Conservation (phyloP, 176 grass and related monocot species). For the Oryza australiensis region DNA sequence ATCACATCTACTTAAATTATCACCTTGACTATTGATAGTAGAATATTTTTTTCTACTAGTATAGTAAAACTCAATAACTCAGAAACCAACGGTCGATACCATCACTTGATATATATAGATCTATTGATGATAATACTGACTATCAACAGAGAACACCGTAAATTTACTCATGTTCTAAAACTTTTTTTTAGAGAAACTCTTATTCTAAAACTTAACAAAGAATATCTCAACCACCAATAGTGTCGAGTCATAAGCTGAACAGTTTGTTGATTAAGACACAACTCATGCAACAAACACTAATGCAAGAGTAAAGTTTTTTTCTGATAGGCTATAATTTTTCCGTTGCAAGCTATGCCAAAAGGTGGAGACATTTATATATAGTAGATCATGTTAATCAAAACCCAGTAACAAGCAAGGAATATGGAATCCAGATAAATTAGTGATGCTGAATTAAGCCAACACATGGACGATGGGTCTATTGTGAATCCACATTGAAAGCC, state of each 20-base stretch:
- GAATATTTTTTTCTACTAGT: no score
- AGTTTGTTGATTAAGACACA: not conserved
- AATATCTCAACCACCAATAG: not conserved
- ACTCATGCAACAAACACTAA: not conserved
- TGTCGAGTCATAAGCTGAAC: not conserved
- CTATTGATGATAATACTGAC: no score
- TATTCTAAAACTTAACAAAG: not conserved
- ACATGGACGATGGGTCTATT: not conserved
- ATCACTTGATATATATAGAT: no score
- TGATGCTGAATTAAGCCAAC: not conserved
- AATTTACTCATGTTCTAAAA: no score
- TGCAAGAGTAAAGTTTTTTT: not conserved
- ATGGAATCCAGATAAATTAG: not conserved
- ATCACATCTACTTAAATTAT: no score
- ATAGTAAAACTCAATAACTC: no score
- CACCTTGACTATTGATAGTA: no score
- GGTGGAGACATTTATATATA: not conserved
- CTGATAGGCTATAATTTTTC: not conserved
- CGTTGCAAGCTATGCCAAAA: not conserved
- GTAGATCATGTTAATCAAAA: not conserved
- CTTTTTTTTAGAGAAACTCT: no score
- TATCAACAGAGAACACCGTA: no score
- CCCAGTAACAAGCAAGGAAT: not conserved
- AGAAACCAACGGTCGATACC: no score
- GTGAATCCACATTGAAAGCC: conserved; percentile 23